phyloP scores from a whole-genome alignment of 495 filamentous ascomycete species.

The Neurospora sp. region DNA sequence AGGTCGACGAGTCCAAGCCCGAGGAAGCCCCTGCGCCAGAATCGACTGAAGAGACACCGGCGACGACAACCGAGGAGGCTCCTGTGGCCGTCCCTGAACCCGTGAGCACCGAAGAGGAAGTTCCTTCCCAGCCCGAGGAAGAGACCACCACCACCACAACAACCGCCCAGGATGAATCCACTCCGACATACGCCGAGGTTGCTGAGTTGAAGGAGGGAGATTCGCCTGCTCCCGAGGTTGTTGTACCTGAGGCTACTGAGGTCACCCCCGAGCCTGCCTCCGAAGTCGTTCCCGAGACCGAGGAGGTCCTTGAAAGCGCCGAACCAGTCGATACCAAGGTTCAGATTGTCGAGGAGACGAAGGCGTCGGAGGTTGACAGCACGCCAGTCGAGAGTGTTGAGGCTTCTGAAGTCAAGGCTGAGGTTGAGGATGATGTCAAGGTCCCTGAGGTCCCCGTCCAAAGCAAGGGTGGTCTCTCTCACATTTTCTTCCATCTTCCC shows the following conservation, averaged over 20 bases:
- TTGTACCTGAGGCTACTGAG: neutral
- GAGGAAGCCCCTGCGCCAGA: neutral
- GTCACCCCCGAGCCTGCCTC: neutral
- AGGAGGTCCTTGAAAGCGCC: neutral
- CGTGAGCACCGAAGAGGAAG: neutral
- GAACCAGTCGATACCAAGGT: neutral
- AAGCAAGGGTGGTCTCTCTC: neutral
- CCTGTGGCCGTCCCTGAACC: neutral
- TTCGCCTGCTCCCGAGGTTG: conserved; percentile 2
- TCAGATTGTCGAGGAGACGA: neutral
- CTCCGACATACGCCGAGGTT: conserved; percentile 1
- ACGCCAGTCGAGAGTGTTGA: neutral
- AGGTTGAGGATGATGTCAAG: conserved; percentile 1
- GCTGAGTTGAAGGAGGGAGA: neutral
- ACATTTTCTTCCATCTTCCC: neutral
- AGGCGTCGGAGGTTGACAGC: neutral
- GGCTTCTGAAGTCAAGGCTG: neutral
- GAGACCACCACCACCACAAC: neutral
- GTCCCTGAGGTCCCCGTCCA: neutral
- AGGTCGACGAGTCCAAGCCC: conserved; percentile 1
- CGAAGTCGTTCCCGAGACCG: neutral
- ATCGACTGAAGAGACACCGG: neutral
- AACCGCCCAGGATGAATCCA: neutral
- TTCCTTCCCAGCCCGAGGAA: conserved; percentile 2
- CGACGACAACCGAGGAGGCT: neutral